Evolutionary conservation across 371 early-diverging fungal genomes (phyloP), one percentile per base, ranked within the genome.

Genomic region (Mortierella sp.): DNA sequence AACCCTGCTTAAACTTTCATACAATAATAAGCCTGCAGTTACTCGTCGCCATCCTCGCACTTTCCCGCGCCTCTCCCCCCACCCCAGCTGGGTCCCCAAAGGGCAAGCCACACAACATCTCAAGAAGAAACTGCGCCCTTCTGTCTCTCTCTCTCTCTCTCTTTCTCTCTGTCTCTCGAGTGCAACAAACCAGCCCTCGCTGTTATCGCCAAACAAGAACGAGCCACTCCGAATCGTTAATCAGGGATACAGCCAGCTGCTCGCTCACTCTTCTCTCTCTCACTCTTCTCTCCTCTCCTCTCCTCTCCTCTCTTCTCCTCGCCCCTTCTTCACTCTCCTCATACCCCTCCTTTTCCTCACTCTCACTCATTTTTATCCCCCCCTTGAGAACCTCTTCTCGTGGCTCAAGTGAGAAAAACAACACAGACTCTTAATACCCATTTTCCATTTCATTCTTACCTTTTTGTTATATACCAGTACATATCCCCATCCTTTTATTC

Each of bases 381-480:
- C 38, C 70, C 57, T 60, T 74, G 68, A 38, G 68, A 38, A 24
- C 42, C 38, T 65, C 38, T 38, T 65, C 63, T 63, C 63, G 65
- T 65, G 65, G 65, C 38, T 16, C 31, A 65, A 65, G 63, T 16
- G 63, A 31, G 31, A 7, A 16, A 50, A 50, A 50, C 50, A 50
- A 31, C 31, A 31, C 26, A 48, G 26, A 72, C 48, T 28, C 26
- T 48, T 47, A 44, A 65, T 65, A 65, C 68, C 42, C 38, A 24
- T 19, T 24, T 38, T 38, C 38, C 65, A 38, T 38, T 65, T 38
- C 38, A 2, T 38, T 24, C 9, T 1, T 63, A 14, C 16, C 16
- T 63, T 65, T 42, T 65, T 65, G 38, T 65, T 65, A 65, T 65
- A 65, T 65, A 65, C 42, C 68, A 65, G 34, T 65, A 42, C 68